Evolutionary conservation across 2,329 filamentous ascomycete genomes (phyloP), one percentile per base, ranked within the genome.

Genomic region (Balansia obtecta): DNA sequence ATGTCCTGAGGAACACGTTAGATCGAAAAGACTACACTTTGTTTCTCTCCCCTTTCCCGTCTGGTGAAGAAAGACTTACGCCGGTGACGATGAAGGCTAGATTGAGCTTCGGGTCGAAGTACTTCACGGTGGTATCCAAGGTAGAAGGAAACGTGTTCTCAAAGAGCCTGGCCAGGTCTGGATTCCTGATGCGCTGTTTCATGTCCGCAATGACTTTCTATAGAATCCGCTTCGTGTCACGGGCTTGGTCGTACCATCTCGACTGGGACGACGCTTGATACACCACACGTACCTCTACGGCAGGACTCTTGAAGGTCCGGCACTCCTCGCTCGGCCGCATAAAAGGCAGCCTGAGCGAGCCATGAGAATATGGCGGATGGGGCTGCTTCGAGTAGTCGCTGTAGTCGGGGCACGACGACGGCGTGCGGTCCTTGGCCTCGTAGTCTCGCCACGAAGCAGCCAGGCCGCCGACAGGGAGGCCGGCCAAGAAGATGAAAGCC

Each of bases 141-240:
- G 87, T 91, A 58, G 89, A 91, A 0, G 87, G 85, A 54, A 86
- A 90, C 2, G 85, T 85, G 63, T 93, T 93, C 58, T 88, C 84
- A 61, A 94, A 93, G 11, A 94, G 71, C 30, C 86, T 79, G 39
- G 84, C 86, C 27, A 94, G 74, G 60, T 93, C 88, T 2, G 70
- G 71, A 55, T 76, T 69, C 41, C 62, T 60, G 48, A 75, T 69
- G 6, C 64, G 59, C 5, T 56, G 54, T 57, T 64, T 68, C 62
- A 75, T 67, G n/a, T 61, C 56, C 11, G 49, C 38, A n/a, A 61
- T 60, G 18, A 62, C 56, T 58, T 57, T 56, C 60, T 61, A 48
- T 22, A 16, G 18, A 6, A 9, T 13, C 15, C 15, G 12, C 39
- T 44, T 48, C 10, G 37, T 13, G 18, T 12, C 10, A 10, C 7